phyloP scores from a whole-genome alignment of 352 stramenopile species.

The Plasmopara muralis region DNA sequence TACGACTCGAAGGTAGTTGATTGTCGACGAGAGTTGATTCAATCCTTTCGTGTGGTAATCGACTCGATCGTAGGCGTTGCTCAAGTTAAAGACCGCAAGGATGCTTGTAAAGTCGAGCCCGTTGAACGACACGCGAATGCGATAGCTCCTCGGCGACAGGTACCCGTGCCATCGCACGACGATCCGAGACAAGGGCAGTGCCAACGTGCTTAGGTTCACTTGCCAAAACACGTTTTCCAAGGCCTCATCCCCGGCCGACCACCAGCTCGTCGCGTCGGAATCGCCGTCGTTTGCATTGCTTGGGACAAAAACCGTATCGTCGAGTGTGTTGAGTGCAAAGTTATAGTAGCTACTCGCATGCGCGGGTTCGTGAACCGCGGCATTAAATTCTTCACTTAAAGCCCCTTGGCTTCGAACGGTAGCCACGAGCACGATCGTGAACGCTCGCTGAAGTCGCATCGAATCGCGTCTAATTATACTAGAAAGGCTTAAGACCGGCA shows the following conservation, averaged over 20 bases:
- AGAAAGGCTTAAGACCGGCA: background rate
- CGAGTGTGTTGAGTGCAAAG: slow-evolving; percentile 52
- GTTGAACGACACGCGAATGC: slow-evolving; percentile 51
- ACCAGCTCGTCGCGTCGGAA: slow-evolving; percentile 67
- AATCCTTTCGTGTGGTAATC: slow-evolving; percentile 50
- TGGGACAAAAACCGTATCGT: slow-evolving; percentile 53
- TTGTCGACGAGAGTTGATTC: slow-evolving; percentile 34
- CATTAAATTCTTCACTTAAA: slow-evolving; percentile 62
- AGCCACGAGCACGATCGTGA: slow-evolving; percentile 11
- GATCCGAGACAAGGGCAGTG: slow-evolving; percentile 41
- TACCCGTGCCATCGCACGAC: slow-evolving; percentile 76
- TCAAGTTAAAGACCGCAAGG: slow-evolving; percentile 32
- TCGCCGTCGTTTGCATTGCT: slow-evolving; percentile 71
- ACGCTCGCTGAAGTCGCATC: background rate
- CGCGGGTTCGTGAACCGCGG: slow-evolving; percentile 38
- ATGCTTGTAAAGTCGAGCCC: slow-evolving; percentile 61
- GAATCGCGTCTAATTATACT: background rate
- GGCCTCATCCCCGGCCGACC: slow-evolving; percentile 48
- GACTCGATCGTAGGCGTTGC: slow-evolving; percentile 55
- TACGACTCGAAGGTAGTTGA: slow-evolving; percentile 48
- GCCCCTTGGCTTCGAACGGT: slow-evolving; percentile 24
- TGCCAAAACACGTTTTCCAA: slow-evolving; percentile 59
- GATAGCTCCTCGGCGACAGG: slow-evolving; percentile 48
- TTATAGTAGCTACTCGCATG: slow-evolving; percentile 73
- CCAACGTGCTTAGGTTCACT: slow-evolving; percentile 54